Evolutionary conservation across 306 rosid genomes (phyloP).

Genomic region (Begonia masoniana): DNA sequence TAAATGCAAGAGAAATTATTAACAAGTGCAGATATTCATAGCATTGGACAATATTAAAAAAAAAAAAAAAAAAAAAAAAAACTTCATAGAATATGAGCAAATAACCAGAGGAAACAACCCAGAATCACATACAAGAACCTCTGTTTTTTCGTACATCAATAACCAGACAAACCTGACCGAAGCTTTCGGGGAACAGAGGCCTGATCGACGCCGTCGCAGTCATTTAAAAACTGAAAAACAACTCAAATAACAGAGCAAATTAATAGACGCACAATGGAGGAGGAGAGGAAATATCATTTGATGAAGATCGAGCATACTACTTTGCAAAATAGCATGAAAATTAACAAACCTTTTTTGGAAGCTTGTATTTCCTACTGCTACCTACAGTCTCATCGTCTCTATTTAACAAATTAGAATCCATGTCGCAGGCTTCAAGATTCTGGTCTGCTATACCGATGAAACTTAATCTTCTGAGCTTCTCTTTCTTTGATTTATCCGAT

Average conservation of each 20-base stretch:
- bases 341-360: constrained; percentile 29
- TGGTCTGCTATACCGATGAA: too few relatives aligned
- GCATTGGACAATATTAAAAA: too few relatives aligned
- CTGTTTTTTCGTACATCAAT: too few relatives aligned
- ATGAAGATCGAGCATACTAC: too few relatives aligned
- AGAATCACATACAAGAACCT: too few relatives aligned
- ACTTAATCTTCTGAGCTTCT: too few relatives aligned
- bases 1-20: not conserved
- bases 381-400: constrained; percentile 14
- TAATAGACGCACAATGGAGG: not conserved
- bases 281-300: too few relatives aligned
- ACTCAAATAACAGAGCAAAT: not conserved
- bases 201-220: constrained; percentile 43
- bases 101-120: too few relatives aligned
- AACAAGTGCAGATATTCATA: not conserved
- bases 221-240: constrained; percentile 25
- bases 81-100: too few relatives aligned
- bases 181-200: constrained; percentile 63
- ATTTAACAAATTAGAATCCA: constrained; percentile 8
- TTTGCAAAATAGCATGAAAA: too few relatives aligned
- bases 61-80: too few relatives aligned
- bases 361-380: constrained; percentile 28
- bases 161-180: constrained; percentile 46
- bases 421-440: too few relatives aligned
- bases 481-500: constrained; percentile 33